These are phyloP conservation scores for Sonneratia alba DNA, from an alignment of 345 rosid genomes.

Conservation along the genomic window DNA sequence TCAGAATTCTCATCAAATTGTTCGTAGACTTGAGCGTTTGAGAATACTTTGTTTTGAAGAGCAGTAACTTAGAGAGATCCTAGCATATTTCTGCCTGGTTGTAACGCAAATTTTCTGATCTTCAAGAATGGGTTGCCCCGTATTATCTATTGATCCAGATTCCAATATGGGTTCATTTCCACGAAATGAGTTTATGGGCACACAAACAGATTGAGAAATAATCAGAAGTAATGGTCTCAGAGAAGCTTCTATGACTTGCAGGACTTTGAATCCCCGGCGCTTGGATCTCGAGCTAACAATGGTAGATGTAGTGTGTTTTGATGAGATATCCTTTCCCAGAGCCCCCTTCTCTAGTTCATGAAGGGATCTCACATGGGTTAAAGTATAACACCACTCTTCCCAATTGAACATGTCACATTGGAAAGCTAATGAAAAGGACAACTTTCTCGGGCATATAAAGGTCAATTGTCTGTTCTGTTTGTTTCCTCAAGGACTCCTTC, in stretches of 20 bases:
- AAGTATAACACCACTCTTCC: neutral
- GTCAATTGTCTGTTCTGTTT: neutral
- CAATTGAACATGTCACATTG: neutral
- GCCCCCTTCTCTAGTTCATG: neutral
- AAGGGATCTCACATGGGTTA: neutral
- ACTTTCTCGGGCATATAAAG: neutral
- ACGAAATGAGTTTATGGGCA: too few species aligned
- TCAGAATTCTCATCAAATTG: neutral
- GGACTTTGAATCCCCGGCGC: neutral
- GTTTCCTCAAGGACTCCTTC: too few species aligned
- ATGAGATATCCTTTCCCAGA: neutral
- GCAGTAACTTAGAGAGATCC: too few species aligned
- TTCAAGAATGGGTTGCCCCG: too few species aligned
- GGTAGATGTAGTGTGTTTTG: neutral
- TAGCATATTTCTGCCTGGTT: too few species aligned
- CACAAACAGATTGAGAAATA: too few species aligned
- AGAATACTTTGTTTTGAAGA: too few species aligned
- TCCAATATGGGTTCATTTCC: too few species aligned
- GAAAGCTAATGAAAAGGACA: neutral
- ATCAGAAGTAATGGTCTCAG: too few species aligned
- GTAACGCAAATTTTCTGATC: too few species aligned
- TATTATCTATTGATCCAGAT: too few species aligned
- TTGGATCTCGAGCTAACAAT: neutral
- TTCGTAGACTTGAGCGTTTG: neutral
- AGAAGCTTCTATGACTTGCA: too few species aligned